Conservation (phyloP, 805 yeast genomes). For the Zygoascus biomembranicola region DNA sequence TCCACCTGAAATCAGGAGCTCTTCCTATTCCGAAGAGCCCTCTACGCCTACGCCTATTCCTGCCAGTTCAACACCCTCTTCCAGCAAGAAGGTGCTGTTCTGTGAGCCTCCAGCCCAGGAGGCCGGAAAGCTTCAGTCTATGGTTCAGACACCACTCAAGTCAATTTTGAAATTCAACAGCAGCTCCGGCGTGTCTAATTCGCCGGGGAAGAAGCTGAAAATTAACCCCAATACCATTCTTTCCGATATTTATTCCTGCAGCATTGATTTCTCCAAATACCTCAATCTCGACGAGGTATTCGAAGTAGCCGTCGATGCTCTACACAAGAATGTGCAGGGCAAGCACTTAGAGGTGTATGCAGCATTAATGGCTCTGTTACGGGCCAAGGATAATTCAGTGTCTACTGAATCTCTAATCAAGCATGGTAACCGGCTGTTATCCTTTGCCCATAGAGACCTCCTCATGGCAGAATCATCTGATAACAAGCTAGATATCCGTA, state of each 20-base stretch:
- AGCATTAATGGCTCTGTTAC: conserved; percentile 10
- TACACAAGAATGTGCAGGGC: conserved; percentile 3
- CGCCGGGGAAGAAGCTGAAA: neutral
- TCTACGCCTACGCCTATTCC: neutral
- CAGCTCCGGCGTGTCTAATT: neutral
- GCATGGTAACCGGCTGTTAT: conserved; percentile 7
- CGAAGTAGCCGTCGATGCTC: conserved; percentile 7
- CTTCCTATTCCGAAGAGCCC: neutral
- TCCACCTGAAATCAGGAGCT: neutral
- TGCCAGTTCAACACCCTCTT: neutral
- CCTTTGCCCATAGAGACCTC: conserved; percentile 14
- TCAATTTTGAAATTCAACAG: neutral
- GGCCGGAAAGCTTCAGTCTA: neutral
- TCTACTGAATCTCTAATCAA: conserved; percentile 11
- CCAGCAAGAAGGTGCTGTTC: neutral
- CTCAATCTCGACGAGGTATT: conserved; percentile 10
- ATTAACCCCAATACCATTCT: conserved; percentile 1
- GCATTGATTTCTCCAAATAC: conserved; percentile 5
- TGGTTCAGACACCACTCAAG: neutral
- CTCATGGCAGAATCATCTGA: conserved; percentile 6
- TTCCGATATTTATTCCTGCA: conserved; percentile 10
- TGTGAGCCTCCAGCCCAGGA: conserved; percentile 2
- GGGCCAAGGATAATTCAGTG: conserved; percentile 4
- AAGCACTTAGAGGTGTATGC: conserved; percentile 9
- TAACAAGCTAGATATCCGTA: conserved; percentile 9